Base-by-base conservation (phyloP, 345 rosid genomes). In the Citrus australasica region DNA sequence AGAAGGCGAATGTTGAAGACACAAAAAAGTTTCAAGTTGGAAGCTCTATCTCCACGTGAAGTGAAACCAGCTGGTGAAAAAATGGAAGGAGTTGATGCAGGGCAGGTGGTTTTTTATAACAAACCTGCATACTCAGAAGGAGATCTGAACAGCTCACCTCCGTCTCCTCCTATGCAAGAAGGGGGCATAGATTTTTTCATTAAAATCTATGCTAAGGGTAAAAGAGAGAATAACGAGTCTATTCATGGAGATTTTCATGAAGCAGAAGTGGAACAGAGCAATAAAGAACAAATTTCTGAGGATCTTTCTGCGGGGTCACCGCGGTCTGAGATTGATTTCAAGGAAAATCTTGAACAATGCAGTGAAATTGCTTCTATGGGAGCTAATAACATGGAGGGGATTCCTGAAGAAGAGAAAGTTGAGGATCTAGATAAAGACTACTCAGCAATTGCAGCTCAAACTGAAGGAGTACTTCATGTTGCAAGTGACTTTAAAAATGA, bases 1-100 rank as follows among this genome's bases (percentile, higher is more conserved):
- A 89, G 87, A 83, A 89, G 98, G 66, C 85, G 82, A 30, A 81
- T 86, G 28, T 48, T 94, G 86, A 92, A 90, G 87, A 69, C 85
- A 9, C 94, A 91, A 78, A 94, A 82, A 83, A 83, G 83, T 77
- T 69, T 76, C 65, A 90, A 85, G 64, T 73, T 59, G 76, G 92
- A 67, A 85, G 83, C 64, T 78, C 68, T 81, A 25, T 78, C 82
- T 56, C 86, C 84, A 0, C 71, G 74, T 24, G 76, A 73, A 80
- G 77, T 67, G 21, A 82, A 56, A 69, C 64, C 71, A 10, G 63
- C 72, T 33, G 77, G 56, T 58, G 69, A 42, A 56, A 79, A 62
- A 35, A 37, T 62, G 64, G 79, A 55, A 40, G 73, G 74, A 46
- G 68, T 48, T 48, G 71, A 24, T 27, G 48, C 65, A 22, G 83